phyloP scores from a whole-genome alignment of 148 eudicot species.

The Rhododendron mucronatum region DNA sequence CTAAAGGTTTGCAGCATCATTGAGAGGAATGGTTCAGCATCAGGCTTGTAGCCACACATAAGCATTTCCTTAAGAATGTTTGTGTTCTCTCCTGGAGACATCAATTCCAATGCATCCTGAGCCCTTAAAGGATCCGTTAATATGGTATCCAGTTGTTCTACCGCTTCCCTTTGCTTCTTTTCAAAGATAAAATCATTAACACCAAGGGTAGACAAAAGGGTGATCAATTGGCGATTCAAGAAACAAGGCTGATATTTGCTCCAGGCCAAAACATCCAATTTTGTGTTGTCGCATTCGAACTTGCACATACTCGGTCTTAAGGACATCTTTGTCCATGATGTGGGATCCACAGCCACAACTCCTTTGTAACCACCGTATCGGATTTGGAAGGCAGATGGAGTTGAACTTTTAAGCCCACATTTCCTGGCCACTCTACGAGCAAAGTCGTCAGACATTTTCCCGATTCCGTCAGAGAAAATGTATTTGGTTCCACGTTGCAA shows the following conservation, averaged over 20 bases:
- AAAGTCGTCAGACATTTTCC: conserved; percentile 78
- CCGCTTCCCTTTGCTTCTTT: conserved; percentile 72
- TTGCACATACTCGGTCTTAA: conserved; percentile 79
- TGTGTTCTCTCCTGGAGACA: conserved; percentile 37
- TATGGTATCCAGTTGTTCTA: conserved; percentile 54
- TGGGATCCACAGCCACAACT: conserved; percentile 87
- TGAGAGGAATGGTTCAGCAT: conserved; percentile 22
- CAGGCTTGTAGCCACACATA: conserved; percentile 22
- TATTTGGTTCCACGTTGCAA: conserved; percentile 23
- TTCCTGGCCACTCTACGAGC: conserved; percentile 69
- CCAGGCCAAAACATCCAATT: conserved; percentile 67
- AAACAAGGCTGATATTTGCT: conserved; percentile 90
- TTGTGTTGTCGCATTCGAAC: conserved; percentile 50
- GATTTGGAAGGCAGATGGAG: conserved; percentile 86
- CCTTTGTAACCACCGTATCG: conserved; percentile 94
- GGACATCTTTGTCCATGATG: conserved; percentile 52
- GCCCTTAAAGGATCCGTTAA: conserved; percentile 67
- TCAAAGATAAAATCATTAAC: conserved; percentile 59
- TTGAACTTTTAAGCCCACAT: conserved; percentile 38
- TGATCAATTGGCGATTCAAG: conserved; percentile 76
- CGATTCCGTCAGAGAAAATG: conserved; percentile 89
- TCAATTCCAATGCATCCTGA: conserved; percentile 67
- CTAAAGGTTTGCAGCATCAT: conserved; percentile 26
- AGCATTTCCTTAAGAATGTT: conserved; percentile 30
- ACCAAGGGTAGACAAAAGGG: conserved; percentile 84